phyloP scores from a whole-genome alignment of 257 asterid genomes.

The Solanum gracilifrons region DNA sequence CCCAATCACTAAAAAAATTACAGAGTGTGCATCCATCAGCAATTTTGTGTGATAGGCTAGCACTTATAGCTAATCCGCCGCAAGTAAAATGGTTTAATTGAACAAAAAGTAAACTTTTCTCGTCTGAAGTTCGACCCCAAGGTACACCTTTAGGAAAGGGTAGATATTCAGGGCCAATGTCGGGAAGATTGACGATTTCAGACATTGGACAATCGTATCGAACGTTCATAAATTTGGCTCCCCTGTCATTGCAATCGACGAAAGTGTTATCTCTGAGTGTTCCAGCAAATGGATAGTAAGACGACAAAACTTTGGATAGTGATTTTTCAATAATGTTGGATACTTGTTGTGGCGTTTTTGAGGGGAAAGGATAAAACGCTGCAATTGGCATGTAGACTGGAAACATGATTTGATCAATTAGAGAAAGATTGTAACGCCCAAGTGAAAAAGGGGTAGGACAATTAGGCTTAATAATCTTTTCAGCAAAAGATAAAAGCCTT shows the following conservation, averaged over 20 bases:
- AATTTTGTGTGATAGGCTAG: neutral
- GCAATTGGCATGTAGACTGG: neutral
- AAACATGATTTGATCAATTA: neutral
- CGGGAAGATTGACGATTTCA: neutral
- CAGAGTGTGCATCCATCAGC: neutral
- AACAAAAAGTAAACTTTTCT: neutral
- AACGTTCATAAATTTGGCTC: neutral
- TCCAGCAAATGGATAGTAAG: conserved; percentile 11
- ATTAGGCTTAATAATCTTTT: too few relatives aligned
- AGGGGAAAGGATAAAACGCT: neutral
- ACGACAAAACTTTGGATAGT: neutral
- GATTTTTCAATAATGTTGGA: neutral
- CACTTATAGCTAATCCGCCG: conserved; percentile 2
- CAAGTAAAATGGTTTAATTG: conserved; percentile 2
- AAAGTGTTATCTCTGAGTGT: neutral
- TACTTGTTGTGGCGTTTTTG: neutral
- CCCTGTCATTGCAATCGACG: neutral
- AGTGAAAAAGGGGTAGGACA: too few relatives aligned
- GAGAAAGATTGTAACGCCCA: neutral
- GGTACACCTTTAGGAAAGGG: neutral
- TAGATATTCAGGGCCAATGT: neutral
- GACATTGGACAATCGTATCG: neutral
- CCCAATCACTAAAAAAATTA: neutral
- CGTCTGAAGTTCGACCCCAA: neutral
- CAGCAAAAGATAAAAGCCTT: neutral